Conservation (phyloP, 768 basidiomycete species). For the Trametes punicea region DNA sequence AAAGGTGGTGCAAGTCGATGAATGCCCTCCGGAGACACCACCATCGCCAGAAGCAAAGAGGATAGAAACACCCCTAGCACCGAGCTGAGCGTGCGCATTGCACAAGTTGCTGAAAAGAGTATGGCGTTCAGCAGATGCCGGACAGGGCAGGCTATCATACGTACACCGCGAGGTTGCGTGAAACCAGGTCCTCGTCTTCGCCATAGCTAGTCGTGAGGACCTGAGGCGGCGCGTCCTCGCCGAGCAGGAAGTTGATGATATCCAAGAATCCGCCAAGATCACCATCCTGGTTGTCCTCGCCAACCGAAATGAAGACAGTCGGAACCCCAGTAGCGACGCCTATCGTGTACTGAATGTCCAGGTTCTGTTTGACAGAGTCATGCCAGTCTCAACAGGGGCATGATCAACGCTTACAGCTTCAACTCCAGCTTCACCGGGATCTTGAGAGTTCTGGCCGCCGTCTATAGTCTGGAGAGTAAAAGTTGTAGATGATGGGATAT, state of each 20-base stretch:
- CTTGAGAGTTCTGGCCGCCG: constrained; percentile 51
- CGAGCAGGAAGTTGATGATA: constrained; percentile 56
- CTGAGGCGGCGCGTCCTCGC: constrained; percentile 45
- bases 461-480: constrained; percentile 36
- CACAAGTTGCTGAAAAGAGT: constrained; percentile 50
- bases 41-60: constrained; percentile 66
- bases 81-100: constrained; percentile 61
- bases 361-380: constrained; percentile 14
- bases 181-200: constrained; percentile 69
- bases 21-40: constrained; percentile 57
- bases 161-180: constrained; percentile 47
- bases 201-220: constrained; percentile 69
- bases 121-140: constrained; percentile 50
- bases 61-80: constrained; percentile 61
- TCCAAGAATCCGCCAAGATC: constrained; percentile 29
- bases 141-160: constrained; percentile 12
- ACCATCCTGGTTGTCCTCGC: constrained; percentile 21
- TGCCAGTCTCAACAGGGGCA: neutral
- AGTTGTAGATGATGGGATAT: constrained; percentile 19
- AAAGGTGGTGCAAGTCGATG: constrained; percentile 45
- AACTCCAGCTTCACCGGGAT: constrained; percentile 41
- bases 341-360: constrained; percentile 30
- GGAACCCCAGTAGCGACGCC: constrained; percentile 45
- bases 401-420: constrained; percentile 50
- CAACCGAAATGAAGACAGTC: constrained; percentile 52